These are phyloP conservation scores for Gamarada debralockiae DNA, from an alignment of 495 filamentous ascomycete species.

Conservation along the genomic window DNA sequence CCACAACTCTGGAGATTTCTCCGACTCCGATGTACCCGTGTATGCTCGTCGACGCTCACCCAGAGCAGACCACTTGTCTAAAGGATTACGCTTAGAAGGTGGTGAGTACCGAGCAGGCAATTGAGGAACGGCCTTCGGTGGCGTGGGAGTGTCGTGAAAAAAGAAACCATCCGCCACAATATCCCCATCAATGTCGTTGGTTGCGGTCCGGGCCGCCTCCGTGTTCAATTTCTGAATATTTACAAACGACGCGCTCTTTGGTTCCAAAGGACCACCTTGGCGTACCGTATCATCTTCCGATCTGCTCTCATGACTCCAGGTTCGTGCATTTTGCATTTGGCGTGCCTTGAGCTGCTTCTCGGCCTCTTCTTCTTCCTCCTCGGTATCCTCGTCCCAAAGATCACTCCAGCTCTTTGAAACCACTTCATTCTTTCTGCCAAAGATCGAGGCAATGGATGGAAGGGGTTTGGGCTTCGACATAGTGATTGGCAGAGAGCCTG, in stretches of 20 bases:
- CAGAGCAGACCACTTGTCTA: slow-evolving; percentile 86
- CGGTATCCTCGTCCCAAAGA: slow-evolving; percentile 83
- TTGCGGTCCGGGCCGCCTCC: slow-evolving; percentile 34
- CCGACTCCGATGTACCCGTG: slow-evolving; percentile 43
- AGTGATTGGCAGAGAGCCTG: slow-evolving; percentile 74
- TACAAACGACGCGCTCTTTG: slow-evolving; percentile 47
- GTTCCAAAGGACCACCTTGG: slow-evolving; percentile 42
- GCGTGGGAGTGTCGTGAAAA: slow-evolving; percentile 50
- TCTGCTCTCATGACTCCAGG: slow-evolving; percentile 73
- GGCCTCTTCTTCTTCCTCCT: slow-evolving; percentile 61
- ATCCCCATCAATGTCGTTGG: slow-evolving; percentile 48
- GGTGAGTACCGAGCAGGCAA: slow-evolving; percentile 46
- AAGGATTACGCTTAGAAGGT: slow-evolving; percentile 42
- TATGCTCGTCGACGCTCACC: slow-evolving; percentile 74
- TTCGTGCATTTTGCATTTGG: slow-evolving; percentile 72
- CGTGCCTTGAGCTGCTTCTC: slow-evolving; percentile 56
- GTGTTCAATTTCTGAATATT: slow-evolving; percentile 36
- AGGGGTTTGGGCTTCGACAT: slow-evolving; percentile 57
- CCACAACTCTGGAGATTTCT: slow-evolving; percentile 37
- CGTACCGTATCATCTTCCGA: slow-evolving; percentile 32
- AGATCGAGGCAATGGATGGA: slow-evolving; percentile 69
- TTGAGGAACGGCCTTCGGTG: slow-evolving; percentile 28
- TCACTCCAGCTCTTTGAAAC: slow-evolving; percentile 98
- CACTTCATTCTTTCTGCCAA: slow-evolving; percentile 66
- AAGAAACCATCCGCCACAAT: slow-evolving; percentile 62